Evolutionary conservation across 2,329 filamentous ascomycete genomes (phyloP).

Genomic region (Neonectria coccinea): DNA sequence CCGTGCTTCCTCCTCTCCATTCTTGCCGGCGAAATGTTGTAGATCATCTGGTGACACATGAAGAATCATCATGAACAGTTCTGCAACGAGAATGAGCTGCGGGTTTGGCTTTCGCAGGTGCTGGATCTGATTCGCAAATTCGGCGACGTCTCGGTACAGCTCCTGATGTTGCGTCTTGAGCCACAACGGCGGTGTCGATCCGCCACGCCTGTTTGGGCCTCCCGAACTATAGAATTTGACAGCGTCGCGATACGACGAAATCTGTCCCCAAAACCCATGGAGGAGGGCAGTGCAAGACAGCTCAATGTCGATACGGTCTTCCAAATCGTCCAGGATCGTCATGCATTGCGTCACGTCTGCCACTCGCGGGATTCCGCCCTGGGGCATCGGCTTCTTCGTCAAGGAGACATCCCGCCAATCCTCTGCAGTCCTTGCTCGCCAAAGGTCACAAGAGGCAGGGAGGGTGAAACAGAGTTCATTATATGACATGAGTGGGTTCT

Average conservation of each 20-base stretch:
- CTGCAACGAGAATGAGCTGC: conserved; percentile 37
- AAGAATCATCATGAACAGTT: conserved; percentile 44
- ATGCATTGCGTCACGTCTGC: conserved; percentile 35
- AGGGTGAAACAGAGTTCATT: conserved; percentile 40
- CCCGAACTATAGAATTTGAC: conserved; percentile 26
- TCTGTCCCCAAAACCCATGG: conserved; percentile 42
- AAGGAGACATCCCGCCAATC: conserved; percentile 37
- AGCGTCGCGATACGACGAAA: conserved; percentile 42
- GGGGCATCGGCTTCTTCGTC: conserved; percentile 26
- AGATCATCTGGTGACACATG: conserved; percentile 41
- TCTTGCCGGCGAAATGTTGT: conserved; percentile 37
- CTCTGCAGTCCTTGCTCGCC: conserved; percentile 36
- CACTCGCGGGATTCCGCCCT: conserved; percentile 33
- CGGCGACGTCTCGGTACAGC: conserved; percentile 35
- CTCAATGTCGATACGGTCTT: conserved; percentile 36
- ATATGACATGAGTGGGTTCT: conserved; percentile 38
- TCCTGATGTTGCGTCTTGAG: conserved; percentile 38
- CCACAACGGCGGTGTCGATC: conserved; percentile 35
- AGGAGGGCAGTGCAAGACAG: conserved; percentile 35
- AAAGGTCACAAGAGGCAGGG: conserved; percentile 39
- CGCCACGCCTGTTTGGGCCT: conserved; percentile 17
- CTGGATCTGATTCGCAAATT: conserved; percentile 35
- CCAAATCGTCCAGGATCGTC: conserved; percentile 34
- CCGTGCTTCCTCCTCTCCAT: conserved; percentile 39
- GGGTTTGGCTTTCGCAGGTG: conserved; percentile 16